phyloP scores from a whole-genome alignment of 768 basidiomycete genomes.

The Russula ochroleuca region DNA sequence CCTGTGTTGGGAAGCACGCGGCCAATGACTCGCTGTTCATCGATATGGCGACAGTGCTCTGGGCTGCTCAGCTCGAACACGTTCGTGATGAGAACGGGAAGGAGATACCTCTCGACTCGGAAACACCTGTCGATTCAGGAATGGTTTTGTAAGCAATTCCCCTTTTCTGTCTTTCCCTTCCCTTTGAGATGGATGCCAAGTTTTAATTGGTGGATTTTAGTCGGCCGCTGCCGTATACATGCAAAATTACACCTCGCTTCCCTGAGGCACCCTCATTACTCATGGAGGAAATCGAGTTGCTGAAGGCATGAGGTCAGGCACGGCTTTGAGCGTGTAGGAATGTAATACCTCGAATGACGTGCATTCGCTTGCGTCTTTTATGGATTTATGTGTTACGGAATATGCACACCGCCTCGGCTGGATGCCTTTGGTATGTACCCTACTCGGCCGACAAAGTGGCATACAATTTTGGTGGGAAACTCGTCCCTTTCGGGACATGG shows the following conservation, averaged over 20 bases:
- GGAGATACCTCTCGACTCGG: slow-evolving; percentile 6
- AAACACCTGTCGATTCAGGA: slow-evolving; percentile 9
- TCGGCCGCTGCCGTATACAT: neutral
- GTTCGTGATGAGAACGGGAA: slow-evolving; percentile 17
- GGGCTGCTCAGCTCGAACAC: slow-evolving; percentile 25
- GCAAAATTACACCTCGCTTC: neutral
- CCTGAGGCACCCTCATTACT: neutral
- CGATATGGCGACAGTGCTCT: slow-evolving; percentile 27
- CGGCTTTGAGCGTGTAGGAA: neutral
- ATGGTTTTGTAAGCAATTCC: slow-evolving; percentile 13
- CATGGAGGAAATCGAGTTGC: neutral
- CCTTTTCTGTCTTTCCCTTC: neutral
- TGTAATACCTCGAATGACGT: neutral
- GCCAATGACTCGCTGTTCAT: slow-evolving; percentile 28
- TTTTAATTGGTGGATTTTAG: neutral
- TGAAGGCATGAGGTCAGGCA: neutral
- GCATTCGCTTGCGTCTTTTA: too few relatives aligned
- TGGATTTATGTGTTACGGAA: too few relatives aligned
- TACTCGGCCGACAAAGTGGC: too few relatives aligned
- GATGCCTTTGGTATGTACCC: too few relatives aligned
- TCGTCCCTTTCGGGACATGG: too few relatives aligned
- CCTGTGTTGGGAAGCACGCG: slow-evolving; percentile 26
- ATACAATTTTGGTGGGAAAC: too few relatives aligned
- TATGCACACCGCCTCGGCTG: too few relatives aligned
- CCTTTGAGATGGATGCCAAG: too few relatives aligned